phyloP scores from a whole-genome alignment of 2,329 filamentous ascomycete genomes.

The Annulohypoxylon truncatum region DNA sequence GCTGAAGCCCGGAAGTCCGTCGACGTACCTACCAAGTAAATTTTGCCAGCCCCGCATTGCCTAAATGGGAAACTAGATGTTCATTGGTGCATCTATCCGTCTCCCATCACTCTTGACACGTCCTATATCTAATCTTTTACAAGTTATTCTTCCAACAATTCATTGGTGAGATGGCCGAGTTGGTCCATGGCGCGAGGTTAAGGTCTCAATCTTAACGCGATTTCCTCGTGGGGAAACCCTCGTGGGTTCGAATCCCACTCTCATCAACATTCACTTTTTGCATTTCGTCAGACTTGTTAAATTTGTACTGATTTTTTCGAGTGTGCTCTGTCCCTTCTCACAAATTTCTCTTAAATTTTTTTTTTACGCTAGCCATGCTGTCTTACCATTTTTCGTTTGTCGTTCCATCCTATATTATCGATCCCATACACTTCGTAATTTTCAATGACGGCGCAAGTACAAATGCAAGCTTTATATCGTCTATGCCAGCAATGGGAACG shows the following conservation, averaged over 20 bases:
- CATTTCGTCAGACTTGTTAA: neutral
- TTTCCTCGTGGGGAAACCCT: conserved; percentile 10
- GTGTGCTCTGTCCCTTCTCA: neutral
- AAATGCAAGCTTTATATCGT: too few species aligned
- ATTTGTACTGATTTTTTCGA: neutral
- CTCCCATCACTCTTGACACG: neutral
- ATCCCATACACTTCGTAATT: too few species aligned
- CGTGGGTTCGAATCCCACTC: conserved; percentile 19
- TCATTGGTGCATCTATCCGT: neutral
- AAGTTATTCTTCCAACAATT: neutral
- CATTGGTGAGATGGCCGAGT: conserved; percentile 15
- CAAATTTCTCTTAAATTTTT: neutral
- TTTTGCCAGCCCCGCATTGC: neutral
- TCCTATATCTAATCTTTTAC: neutral
- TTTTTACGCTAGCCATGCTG: neutral
- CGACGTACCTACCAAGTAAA: neutral
- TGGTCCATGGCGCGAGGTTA: conserved; percentile 17
- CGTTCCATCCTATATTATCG: neutral
- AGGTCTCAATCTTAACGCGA: conserved; percentile 7
- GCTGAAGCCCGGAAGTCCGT: neutral
- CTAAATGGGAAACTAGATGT: neutral
- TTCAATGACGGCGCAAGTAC: too few species aligned
- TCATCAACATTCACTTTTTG: neutral
- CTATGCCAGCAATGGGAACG: too few species aligned
- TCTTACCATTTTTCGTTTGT: too few species aligned